Base-by-base conservation (phyloP, 2,329 filamentous ascomycete genomes). In the Fusarium neocosmosporiellum region DNA sequence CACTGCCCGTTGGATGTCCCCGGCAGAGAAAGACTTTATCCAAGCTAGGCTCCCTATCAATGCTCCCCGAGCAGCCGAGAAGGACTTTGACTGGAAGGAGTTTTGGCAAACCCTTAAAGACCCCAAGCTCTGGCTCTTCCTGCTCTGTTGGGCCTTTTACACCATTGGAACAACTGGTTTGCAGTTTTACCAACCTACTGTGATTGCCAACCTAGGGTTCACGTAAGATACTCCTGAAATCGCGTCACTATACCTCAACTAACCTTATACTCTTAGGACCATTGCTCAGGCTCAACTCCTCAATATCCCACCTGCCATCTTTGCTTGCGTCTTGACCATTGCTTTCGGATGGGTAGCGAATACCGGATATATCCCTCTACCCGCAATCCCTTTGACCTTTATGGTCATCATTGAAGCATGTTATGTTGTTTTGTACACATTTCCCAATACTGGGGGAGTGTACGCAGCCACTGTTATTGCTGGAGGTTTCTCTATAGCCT, bases 391-490 rank as follows among this genome's bases (percentile, higher is more conserved):
- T 13, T n/a, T 57, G 33, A 29, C 54, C 7, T 36, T 57, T 11
- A 37, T 57, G 22, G 11, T 36, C 11, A 36, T 57, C 22, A 36
- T 57, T 18, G 22, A 37, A n/a, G 54, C 54, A 24, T 57, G 54
- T 16, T 57, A 57, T 13, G 54, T 36, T 37, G 34, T 39, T 8
- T 36, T 57, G 9, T 36, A 37, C 22, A 36, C 54, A 2, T 57
- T 37, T 11, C 54, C 54, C 6, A 37, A 24, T 36, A 57, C 79
- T 36, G 85, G 84, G 7, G 85, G 78, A 2, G 82, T 87, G 0
- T 88, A 87, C 54, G 83, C 85, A 0, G 85, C 84, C 1, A 87
- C 85, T 0, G 68, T 86, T 27, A 82, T 87, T 31, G 84, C 81
- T 7, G 83, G 84, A 50, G 82, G 82, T 0, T 79, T 86, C 80